Conservation (phyloP, 805 yeast genomes). For the Pichia membranifaciens region DNA sequence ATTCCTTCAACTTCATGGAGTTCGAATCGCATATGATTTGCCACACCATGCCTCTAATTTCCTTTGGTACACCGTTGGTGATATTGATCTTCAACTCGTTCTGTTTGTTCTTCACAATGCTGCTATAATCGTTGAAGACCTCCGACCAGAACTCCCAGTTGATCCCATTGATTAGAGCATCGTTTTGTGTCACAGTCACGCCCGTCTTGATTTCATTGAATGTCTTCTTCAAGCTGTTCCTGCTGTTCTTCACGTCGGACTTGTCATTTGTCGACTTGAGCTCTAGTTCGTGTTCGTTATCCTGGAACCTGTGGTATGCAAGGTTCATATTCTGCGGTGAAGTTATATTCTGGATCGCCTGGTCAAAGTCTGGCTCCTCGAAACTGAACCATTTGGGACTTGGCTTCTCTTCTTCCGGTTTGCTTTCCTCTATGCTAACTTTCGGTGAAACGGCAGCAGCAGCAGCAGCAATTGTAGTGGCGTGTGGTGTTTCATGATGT, state of each 20-base stretch:
- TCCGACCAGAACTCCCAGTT: conserved; percentile 89
- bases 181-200: conserved; percentile 34
- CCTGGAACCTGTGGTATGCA: conserved; percentile 53
- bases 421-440: conserved; percentile 9
- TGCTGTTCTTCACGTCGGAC: conserved; percentile 45
- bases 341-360: conserved; percentile 5
- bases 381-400: conserved; percentile 25
- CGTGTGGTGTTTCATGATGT: conserved; percentile 13
- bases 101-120: conserved; percentile 57
- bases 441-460: not conserved
- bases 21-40: conserved; percentile 81
- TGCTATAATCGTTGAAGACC: conserved; percentile 72
- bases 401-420: conserved; percentile 4
- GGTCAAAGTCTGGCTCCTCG: conserved; percentile 23
- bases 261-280: conserved; percentile 46
- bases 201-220: conserved; percentile 46
- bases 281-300: conserved; percentile 46
- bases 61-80: conserved; percentile 74
- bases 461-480: conserved; percentile 6
- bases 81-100: conserved; percentile 55
- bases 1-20: conserved; percentile 53
- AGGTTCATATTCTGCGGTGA: conserved; percentile 47
- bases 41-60: conserved; percentile 88
- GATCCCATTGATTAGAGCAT: conserved; percentile 33
- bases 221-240: conserved; percentile 36